Base-by-base conservation (phyloP, 192 early-diverging fungal species). In the Mortierella hygrophila region DNA sequence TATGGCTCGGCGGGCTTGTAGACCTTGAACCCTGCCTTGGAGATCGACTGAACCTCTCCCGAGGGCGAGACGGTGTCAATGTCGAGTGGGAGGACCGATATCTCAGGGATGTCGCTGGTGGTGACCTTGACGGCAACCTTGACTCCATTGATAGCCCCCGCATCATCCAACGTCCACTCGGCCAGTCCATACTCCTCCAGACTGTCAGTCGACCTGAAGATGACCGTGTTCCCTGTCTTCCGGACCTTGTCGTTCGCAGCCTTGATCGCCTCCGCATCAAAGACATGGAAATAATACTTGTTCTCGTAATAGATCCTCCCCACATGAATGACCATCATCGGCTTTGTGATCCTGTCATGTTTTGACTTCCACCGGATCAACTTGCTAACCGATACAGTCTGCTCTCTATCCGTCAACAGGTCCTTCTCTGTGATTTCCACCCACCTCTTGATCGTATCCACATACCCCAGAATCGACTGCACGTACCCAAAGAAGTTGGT, bases 1-100 rank as follows among this genome's bases (percentile, higher is more conserved):
- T 91, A 91, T 0, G 74, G 72, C 35, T 79, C 71, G 0, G 79
- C 65, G 0, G 91, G 88, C 75, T 88, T 88, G 72, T 88, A 91
- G 38, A 85, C 35, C 74, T 78, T 78, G 75, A 90, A 87, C 1
- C 38, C 76, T 2, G 76, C 79, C 68, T 77, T 76, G 29, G 89
- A 89, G 5, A 91, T 23, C 1, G 49, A 46, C 54, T 84, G 74
- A 20, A 83, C 79, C 26, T 90, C 86, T 0, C 86, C 85, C 16
- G 69, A 47, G 1, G 70, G 54, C 10, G 89, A 75, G 5, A 80
- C 75, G 23, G 79, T 89, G 13, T 65, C 49, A 15, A 89, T 80
- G 26, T 89, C 78, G 52, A 91, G 42, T 6, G 85, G 80, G 2
- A 79, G 76, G 2, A 79, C 42, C 47, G 75, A 80, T 21, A 82